These are phyloP conservation scores for Mycena filopes DNA, from an alignment of 768 basidiomycete species.

Conservation along the genomic window DNA sequence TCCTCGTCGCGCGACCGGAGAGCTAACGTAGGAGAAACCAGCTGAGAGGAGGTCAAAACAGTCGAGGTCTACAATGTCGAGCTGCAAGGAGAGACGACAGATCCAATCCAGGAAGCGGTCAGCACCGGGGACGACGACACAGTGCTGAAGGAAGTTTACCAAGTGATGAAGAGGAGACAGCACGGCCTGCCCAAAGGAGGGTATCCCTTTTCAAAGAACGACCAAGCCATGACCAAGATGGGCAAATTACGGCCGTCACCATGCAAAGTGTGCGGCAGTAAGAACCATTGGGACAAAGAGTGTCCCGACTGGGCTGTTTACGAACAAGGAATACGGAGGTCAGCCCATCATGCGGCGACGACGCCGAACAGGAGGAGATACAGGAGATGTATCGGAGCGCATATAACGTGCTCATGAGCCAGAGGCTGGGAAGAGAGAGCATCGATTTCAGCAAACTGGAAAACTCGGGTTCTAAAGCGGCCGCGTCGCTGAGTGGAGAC, in stretches of 20 bases:
- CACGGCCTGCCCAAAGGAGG: constrained; percentile 1
- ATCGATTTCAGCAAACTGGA: not conserved
- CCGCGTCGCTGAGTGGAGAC: not conserved
- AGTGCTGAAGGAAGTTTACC: not conserved
- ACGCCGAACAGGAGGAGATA: too few relatives aligned
- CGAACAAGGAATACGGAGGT: not conserved
- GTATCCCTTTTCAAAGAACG: constrained; percentile 4
- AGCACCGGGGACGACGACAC: not conserved
- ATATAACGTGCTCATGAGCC: not conserved
- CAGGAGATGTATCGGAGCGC: too few relatives aligned
- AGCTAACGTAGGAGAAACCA: not conserved
- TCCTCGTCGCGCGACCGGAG: not conserved
- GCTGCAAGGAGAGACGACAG: not conserved
- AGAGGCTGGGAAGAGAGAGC: not conserved
- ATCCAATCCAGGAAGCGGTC: too few relatives aligned
- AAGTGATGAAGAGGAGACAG: not conserved
- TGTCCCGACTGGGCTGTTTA: not conserved
- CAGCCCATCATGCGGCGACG: not conserved
- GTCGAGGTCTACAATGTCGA: not conserved
- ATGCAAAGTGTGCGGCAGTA: not conserved
- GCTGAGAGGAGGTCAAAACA: not conserved
- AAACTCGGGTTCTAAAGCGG: not conserved
- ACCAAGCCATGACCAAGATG: constrained; percentile 1
- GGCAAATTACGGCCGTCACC: not conserved
- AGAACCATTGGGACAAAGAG: too few relatives aligned